Evolutionary conservation across 805 yeast genomes (phyloP), one percentile per base, ranked within the genome.

Genomic region (Candida verbasci): DNA sequence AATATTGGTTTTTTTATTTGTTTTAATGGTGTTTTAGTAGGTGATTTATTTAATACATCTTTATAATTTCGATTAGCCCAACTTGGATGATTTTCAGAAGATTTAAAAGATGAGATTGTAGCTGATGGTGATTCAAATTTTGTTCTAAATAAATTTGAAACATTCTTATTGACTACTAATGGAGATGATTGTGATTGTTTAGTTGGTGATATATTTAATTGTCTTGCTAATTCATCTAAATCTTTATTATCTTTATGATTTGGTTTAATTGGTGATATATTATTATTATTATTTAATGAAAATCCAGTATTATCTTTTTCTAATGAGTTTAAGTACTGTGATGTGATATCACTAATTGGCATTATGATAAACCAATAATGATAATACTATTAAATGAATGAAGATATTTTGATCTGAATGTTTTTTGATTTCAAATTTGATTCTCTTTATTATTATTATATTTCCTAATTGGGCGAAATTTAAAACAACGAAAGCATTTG

Each of bases 41-140:
- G 52, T 7, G 48, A 37, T 24, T 42, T 43, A 18, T 24, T 46
- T 12, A 50, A 31, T 12, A 37, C 33, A n/a, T 50, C 51, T 26
- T 34, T 44, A 39, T 48, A 50, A 31, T 50, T 49, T 18, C 36
- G 41, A 14, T 38, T 50, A 14, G 57, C 49, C 57, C 57, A 52
- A 23, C 44, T 35, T 9, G 57, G 55, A 16, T 40, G 38, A 7
- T 47, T 50, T 6, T 44, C 42, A 6, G 27, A 24, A 17, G 58
- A 49, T 40, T 65, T 66, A 48, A 67, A 67, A 4, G 68, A 57
- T 2, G 68, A 60, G 3, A 67, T 63, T 0, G 71, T 67, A 1
- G 65, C 72, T 9, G 70, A 63, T 2, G 69, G 68, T 0, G 68
- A 52, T 35, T 65, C 70, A 38, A 59, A 67, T 26, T 56, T 52